Evolutionary conservation across 164 flowering plant genomes (phyloP).

Genomic region (Dillenia turbinata): DNA sequence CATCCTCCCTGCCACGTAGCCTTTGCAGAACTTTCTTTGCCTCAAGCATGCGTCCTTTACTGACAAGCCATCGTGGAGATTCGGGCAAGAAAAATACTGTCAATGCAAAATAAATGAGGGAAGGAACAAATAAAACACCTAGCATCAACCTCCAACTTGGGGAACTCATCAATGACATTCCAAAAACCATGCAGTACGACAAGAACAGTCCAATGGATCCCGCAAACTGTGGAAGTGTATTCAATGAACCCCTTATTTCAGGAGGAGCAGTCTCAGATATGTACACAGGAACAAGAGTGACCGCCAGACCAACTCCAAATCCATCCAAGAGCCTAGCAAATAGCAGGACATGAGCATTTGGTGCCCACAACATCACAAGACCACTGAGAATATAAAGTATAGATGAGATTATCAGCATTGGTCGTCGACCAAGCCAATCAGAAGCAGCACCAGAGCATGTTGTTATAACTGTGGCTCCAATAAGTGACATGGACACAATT

Average conservation of each 20-base stretch:
- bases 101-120: constrained; percentile 57
- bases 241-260: constrained; percentile 74
- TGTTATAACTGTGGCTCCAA: constrained; percentile 86
- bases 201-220: constrained; percentile 88
- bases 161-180: constrained; percentile 63
- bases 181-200: constrained; percentile 82
- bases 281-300: constrained; percentile 82
- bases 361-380: constrained; percentile 89
- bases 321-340: constrained; percentile 84
- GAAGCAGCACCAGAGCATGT: constrained; percentile 80
- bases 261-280: constrained; percentile 96
- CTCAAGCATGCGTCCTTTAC: constrained; percentile 86
- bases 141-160: constrained; percentile 94
- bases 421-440: constrained; percentile 84
- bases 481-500: constrained; percentile 88
- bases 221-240: constrained; percentile 88
- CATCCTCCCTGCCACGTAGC: constrained; percentile 90
- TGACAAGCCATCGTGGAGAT: constrained; percentile 98
- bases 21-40: constrained; percentile 77
- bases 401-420: constrained; percentile 82
- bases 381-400: constrained; percentile 73
- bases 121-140: constrained; percentile 81
- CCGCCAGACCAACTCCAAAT: constrained; percentile 85
- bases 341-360: constrained; percentile 76
- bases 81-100: constrained; percentile 83